These are phyloP conservation scores for Chalara sp. DNA, from an alignment of 2,329 filamentous ascomycete genomes.

Conservation along the genomic window DNA sequence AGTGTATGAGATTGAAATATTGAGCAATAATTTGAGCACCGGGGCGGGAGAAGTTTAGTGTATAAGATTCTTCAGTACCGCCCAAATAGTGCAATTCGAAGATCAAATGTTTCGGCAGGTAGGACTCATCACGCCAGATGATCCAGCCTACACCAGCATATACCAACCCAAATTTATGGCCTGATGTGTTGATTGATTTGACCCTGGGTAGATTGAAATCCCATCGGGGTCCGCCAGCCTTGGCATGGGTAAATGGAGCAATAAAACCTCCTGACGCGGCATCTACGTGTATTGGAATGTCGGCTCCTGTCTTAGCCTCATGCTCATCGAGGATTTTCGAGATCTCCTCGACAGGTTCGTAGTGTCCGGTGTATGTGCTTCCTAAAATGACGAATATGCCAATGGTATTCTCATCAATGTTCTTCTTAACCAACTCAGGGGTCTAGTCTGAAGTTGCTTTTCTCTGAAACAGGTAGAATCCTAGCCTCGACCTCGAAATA, in stretches of 20 bases:
- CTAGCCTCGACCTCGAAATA: constrained; percentile 69
- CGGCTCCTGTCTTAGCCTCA: constrained; percentile 51
- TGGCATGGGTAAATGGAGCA: constrained; percentile 51
- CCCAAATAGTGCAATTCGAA: constrained; percentile 66
- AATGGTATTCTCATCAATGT: constrained; percentile 70
- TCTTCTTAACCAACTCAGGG: constrained; percentile 57
- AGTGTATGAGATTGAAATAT: constrained; percentile 67
- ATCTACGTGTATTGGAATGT: constrained; percentile 64
- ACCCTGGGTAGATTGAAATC: constrained; percentile 56
- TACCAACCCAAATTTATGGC: constrained; percentile 57
- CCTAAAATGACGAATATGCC: constrained; percentile 69
- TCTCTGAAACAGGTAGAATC: constrained; percentile 55
- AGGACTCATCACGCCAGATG: constrained; percentile 59
- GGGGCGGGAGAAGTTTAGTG: constrained; percentile 66
- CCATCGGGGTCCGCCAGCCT: constrained; percentile 52
- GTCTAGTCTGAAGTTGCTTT: constrained; percentile 56
- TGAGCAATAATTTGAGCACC: constrained; percentile 64
- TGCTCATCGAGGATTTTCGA: constrained; percentile 57
- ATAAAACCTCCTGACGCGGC: constrained; percentile 56
- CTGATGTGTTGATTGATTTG: constrained; percentile 60
- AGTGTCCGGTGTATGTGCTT: constrained; percentile 68
- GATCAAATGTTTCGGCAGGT: constrained; percentile 59
- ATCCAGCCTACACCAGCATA: constrained; percentile 66
- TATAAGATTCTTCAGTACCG: constrained; percentile 64
- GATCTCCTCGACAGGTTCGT: constrained; percentile 64